A percentile compares a stretch with the other conserved stretches of the same genome.
phyloP scores from a whole-genome alignment of 805 yeast genomes.

The Candida michaelii region DNA sequence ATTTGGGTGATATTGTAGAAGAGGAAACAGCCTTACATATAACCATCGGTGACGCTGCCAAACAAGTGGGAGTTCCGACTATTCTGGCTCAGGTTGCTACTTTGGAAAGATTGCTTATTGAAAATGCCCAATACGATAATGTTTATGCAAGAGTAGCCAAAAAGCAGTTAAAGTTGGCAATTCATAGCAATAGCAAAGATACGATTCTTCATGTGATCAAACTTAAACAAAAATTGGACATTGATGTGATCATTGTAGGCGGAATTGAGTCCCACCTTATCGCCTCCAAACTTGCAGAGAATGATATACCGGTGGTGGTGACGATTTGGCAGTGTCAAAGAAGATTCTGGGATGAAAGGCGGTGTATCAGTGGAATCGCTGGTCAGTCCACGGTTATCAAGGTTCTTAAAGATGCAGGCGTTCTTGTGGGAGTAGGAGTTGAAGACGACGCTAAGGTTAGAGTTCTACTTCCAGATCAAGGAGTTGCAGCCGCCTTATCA shows the following conservation, averaged over 20 bases:
- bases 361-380: conserved; percentile 8
- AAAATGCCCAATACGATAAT: not conserved
- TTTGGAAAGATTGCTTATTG: not conserved
- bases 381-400: conserved; percentile 8
- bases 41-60: conserved; percentile 7
- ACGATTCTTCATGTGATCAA: conserved; percentile 4
- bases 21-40: conserved; percentile 8
- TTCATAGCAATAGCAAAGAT: conserved; percentile 7
- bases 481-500: conserved; percentile 8
- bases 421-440: conserved; percentile 1
- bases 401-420: conserved; percentile 8
- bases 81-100: conserved; percentile 7
- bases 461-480: conserved; percentile 7
- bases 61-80: conserved; percentile 8
- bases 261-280: conserved; percentile 8
- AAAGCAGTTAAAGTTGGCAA: conserved; percentile 5
- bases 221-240: not conserved
- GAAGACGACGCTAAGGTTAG: conserved; percentile 9
- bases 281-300: conserved; percentile 2
- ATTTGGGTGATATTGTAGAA: conserved; percentile 1
- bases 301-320: conserved; percentile 7
- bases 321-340: conserved; percentile 10
- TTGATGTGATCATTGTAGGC: conserved; percentile 4
- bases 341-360: conserved; percentile 9
- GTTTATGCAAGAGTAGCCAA: conserved; percentile 9